Conservation (phyloP, 2,329 filamentous ascomycete genomes). For the Pseudocercospora crystallina region DNA sequence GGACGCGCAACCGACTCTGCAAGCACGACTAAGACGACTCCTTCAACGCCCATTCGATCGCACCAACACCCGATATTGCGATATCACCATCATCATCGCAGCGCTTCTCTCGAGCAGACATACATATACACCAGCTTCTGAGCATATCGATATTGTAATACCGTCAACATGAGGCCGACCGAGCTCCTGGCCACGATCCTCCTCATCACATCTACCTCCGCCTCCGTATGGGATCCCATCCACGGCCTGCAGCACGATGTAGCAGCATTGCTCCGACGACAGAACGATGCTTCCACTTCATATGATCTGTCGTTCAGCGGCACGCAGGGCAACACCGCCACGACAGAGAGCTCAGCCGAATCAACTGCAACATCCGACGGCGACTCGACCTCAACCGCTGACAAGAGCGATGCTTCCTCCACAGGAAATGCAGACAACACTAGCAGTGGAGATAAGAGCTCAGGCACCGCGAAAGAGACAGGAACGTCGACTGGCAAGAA, state of each 20-base stretch:
- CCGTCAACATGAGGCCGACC: conserved; percentile 35
- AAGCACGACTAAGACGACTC: no score
- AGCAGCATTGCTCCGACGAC: conserved; percentile 28
- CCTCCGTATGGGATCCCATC: conserved; percentile 27
- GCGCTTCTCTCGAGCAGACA: conserved; percentile 5
- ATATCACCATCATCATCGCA: no score
- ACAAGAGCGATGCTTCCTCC: conserved; percentile 17
- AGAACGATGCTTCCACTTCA: conserved; percentile 21
- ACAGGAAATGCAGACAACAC: conserved; percentile 12
- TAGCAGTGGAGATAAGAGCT: conserved; percentile 17
- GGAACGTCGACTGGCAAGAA: conserved; percentile 20
- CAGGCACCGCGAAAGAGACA: conserved; percentile 23
- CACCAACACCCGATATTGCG: no score
- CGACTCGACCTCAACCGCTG: conserved; percentile 19
- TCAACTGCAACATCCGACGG: conserved; percentile 18
- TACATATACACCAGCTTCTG: conserved; percentile 1
- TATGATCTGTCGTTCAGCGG: conserved; percentile 26
- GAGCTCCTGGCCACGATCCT: conserved; percentile 33
- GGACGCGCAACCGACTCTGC: no score
- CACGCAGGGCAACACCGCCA: conserved; percentile 28
- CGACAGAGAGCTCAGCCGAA: conserved; percentile 21
- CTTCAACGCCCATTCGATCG: no score
- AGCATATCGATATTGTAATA: conserved; percentile 6
- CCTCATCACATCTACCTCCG: conserved; percentile 32
- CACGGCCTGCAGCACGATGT: conserved; percentile 30